A percentile compares a stretch with the other conserved stretches of the same genome.
Conservation (phyloP, 2,329 filamentous ascomycete genomes). For the Claviceps sp. region DNA sequence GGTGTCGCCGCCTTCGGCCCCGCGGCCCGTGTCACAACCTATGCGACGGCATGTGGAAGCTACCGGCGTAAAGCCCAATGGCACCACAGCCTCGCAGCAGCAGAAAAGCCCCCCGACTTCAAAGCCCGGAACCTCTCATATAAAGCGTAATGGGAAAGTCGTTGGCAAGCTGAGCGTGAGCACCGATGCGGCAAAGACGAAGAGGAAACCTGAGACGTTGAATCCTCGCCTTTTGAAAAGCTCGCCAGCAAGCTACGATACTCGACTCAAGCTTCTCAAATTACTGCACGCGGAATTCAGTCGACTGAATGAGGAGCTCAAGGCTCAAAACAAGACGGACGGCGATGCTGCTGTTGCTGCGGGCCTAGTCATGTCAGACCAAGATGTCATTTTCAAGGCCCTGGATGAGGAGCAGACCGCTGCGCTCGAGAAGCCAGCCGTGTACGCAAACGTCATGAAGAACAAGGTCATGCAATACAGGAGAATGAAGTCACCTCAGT, state of each 20-base stretch:
- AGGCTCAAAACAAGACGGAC: constrained; percentile 31
- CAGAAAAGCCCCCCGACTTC: neutral
- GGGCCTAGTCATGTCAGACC: constrained; percentile 41
- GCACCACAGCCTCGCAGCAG: neutral
- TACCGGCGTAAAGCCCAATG: constrained; percentile 1
- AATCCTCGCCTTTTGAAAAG: constrained; percentile 53
- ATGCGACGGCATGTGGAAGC: constrained; percentile 10
- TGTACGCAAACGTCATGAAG: constrained; percentile 79
- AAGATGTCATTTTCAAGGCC: constrained; percentile 53
- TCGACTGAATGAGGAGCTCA: constrained; percentile 52
- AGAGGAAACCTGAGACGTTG: constrained; percentile 35
- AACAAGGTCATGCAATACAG: constrained; percentile 64
- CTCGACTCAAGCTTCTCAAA: constrained; percentile 43
- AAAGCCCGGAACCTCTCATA: neutral
- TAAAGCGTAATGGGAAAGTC: neutral
- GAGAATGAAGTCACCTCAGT: constrained; percentile 59
- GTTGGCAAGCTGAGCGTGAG: neutral
- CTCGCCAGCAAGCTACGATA: constrained; percentile 42
- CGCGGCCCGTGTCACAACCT: constrained; percentile 20
- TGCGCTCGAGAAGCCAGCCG: constrained; percentile 49
- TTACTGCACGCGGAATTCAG: constrained; percentile 51
- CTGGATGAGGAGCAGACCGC: constrained; percentile 68
- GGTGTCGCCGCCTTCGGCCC: constrained; percentile 8
- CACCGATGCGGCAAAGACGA: neutral
- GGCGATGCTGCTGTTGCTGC: constrained; percentile 19